Evolutionary conservation across 352 stramenopile genomes (phyloP).

Genomic region (Aphanomyces euteiches): DNA sequence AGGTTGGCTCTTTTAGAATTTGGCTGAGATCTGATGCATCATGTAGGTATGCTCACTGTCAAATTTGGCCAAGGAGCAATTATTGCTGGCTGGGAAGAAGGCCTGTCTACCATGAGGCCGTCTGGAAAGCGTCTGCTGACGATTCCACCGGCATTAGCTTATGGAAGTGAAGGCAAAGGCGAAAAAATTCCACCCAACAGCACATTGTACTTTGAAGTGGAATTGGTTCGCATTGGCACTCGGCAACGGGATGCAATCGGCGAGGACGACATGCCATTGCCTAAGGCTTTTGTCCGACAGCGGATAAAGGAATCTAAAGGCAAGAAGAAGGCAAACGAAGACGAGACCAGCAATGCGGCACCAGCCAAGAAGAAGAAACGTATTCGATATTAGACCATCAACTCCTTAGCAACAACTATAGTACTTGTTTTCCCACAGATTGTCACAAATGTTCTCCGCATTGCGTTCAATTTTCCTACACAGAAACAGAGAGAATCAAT

Average conservation of each 20-base stretch:
- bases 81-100: slow-evolving; percentile 79
- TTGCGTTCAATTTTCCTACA: slow-evolving; percentile 41
- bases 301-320: slow-evolving; percentile 27
- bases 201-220: slow-evolving; percentile 76
- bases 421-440: slow-evolving; percentile 29
- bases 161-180: slow-evolving; percentile 58
- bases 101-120: slow-evolving; percentile 65
- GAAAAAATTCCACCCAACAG: slow-evolving; percentile 74
- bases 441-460: slow-evolving; percentile 42
- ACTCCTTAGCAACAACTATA: slow-evolving; percentile 9
- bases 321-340: slow-evolving; percentile 9
- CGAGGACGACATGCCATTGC: slow-evolving; percentile 63
- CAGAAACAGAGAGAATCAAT: slow-evolving; percentile 36
- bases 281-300: slow-evolving; percentile 70
- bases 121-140: slow-evolving; percentile 53
- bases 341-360: not conserved
- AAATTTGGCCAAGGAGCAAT: slow-evolving; percentile 62
- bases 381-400: not conserved
- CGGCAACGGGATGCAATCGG: slow-evolving; percentile 55
- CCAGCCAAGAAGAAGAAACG: slow-evolving; percentile 27
- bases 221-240: slow-evolving; percentile 72
- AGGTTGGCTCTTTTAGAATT: slow-evolving; percentile 21
- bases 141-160: slow-evolving; percentile 64
- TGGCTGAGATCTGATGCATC: not conserved
- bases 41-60: slow-evolving; percentile 52